Percentiles rank a stretch among this genome's conserved stretches.
Evolutionary conservation across 2,329 filamentous ascomycete genomes (phyloP).

Genomic region (Pseudocercospora fuligena): DNA sequence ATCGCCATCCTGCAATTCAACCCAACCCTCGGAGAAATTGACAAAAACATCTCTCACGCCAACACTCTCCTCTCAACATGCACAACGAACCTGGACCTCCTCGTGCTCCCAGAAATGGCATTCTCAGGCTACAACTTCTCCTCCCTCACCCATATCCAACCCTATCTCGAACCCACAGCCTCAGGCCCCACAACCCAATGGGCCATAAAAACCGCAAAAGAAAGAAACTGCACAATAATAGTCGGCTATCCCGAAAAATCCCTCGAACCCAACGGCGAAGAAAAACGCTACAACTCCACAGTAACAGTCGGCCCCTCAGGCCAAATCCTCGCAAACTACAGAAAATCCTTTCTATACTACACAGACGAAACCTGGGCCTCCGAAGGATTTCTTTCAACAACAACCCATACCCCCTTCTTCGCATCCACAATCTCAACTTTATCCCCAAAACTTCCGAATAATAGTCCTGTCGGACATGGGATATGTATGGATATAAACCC

Average conservation of each 20-base stretch:
- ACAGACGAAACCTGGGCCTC: conserved; percentile 68
- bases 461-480: conserved; percentile 48
- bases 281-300: conserved; percentile 60
- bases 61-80: conserved; percentile 64
- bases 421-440: conserved; percentile 31
- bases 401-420: conserved; percentile 40
- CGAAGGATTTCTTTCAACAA: conserved; percentile 30
- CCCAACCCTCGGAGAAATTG: conserved; percentile 70
- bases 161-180: conserved; percentile 69
- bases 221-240: conserved; percentile 69
- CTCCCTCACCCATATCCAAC: conserved; percentile 68
- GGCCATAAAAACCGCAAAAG: conserved; percentile 69
- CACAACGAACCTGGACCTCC: conserved; percentile 62
- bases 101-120: conserved; percentile 77
- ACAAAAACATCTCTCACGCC: conserved; percentile 72
- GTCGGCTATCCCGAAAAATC: conserved; percentile 73
- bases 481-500: conserved; percentile 68
- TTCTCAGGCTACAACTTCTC: conserved; percentile 82
- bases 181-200: conserved; percentile 72
- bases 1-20: conserved; percentile 75
- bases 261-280: conserved; percentile 12
- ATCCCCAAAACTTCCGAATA: conserved; percentile 37
- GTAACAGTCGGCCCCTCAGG: conserved; percentile 62
- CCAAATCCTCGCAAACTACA: conserved; percentile 62
- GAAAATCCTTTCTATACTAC: conserved; percentile 69